A percentile compares a stretch with the other conserved stretches of the same genome.
These are phyloP conservation scores for Colletotrichum orchidophilum DNA, from an alignment of 2,329 filamentous ascomycete species.

Conservation along the genomic window DNA sequence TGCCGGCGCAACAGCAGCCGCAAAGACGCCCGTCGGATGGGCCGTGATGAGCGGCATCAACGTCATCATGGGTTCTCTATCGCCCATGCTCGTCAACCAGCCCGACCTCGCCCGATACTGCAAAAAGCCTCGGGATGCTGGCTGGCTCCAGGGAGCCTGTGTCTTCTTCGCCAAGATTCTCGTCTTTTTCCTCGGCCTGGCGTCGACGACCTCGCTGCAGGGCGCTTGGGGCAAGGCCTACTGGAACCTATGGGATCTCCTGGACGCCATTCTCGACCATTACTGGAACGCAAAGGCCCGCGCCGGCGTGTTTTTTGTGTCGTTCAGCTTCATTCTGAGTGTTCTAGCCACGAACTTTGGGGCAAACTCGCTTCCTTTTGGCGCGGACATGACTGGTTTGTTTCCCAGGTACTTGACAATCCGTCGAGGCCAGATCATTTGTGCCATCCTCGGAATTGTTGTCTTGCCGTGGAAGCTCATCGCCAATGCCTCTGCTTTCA, in stretches of 20 bases:
- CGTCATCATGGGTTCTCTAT: constrained; percentile 47
- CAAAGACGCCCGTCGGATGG: constrained; percentile 45
- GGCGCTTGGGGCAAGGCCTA: constrained; percentile 47
- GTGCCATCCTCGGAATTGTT: constrained; percentile 41
- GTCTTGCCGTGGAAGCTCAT: constrained; percentile 46
- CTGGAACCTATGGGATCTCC: constrained; percentile 49
- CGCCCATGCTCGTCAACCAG: constrained; percentile 46
- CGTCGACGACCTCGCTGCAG: constrained; percentile 44
- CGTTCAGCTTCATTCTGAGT: constrained; percentile 37
- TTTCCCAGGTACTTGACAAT: constrained; percentile 45
- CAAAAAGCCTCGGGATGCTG: constrained; percentile 42
- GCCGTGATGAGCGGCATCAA: constrained; percentile 49
- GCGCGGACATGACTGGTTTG: constrained; percentile 45
- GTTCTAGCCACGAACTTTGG: constrained; percentile 40
- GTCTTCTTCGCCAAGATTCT: constrained; percentile 39
- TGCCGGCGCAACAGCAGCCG: constrained; percentile 38
- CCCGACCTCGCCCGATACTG: constrained; percentile 49
- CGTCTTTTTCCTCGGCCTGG: constrained; percentile 42
- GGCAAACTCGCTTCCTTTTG: constrained; percentile 45
- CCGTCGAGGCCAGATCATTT: constrained; percentile 43
- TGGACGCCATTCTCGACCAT: constrained; percentile 47
- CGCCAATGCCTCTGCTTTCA: constrained; percentile 36
- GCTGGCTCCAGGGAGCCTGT: constrained; percentile 41
- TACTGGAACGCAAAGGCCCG: constrained; percentile 43
- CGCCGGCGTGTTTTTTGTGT: constrained; percentile 45